Conservation (phyloP, 2,329 filamentous ascomycete genomes). For the Verticillium dahliae region DNA sequence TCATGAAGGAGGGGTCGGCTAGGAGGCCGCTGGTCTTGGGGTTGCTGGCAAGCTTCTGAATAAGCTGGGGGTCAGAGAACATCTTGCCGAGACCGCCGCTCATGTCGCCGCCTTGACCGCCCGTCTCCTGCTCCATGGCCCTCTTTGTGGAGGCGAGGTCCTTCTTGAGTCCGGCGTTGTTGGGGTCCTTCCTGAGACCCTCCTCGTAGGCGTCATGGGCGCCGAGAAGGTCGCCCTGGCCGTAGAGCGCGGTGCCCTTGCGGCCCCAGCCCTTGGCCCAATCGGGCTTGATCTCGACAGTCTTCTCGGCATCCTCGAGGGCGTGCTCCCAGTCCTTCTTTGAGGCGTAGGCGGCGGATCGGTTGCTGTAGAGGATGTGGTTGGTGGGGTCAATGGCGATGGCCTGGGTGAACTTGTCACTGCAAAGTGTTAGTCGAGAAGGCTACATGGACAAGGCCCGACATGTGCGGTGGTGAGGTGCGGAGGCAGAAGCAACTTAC, state of each 20-base stretch:
- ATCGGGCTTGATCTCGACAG: conserved; percentile 89
- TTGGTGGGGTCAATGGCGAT: conserved; percentile 83
- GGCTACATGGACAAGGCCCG: not conserved
- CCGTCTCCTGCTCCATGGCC: conserved; percentile 73
- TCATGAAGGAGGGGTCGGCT: conserved; percentile 81
- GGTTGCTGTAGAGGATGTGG: conserved; percentile 97
- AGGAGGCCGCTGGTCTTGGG: conserved; percentile 85
- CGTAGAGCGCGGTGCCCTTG: conserved; percentile 87
- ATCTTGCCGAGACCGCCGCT: conserved; percentile 77
- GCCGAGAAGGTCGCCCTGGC: conserved; percentile 74
- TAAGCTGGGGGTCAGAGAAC: conserved; percentile 87
- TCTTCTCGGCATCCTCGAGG: conserved; percentile 85
- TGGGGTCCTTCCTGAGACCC: conserved; percentile 87
- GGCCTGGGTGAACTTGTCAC: conserved; percentile 89
- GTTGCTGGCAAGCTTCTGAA: conserved; percentile 86
- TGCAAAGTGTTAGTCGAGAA: conserved; percentile 28
- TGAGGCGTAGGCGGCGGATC: conserved; percentile 81
- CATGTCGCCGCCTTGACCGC: conserved; percentile 48
- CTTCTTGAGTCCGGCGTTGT: conserved; percentile 87
- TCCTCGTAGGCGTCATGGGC: conserved; percentile 89
- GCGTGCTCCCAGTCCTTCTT: conserved; percentile 83
- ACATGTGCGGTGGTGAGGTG: not conserved
- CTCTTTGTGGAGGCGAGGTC: conserved; percentile 80
- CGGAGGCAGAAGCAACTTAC: conserved; percentile 48
- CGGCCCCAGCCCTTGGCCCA: conserved; percentile 96